Evolutionary conservation across 345 rosid genomes (phyloP), one percentile per base, ranked within the genome.

Genomic region (Citrus trifoliata): DNA sequence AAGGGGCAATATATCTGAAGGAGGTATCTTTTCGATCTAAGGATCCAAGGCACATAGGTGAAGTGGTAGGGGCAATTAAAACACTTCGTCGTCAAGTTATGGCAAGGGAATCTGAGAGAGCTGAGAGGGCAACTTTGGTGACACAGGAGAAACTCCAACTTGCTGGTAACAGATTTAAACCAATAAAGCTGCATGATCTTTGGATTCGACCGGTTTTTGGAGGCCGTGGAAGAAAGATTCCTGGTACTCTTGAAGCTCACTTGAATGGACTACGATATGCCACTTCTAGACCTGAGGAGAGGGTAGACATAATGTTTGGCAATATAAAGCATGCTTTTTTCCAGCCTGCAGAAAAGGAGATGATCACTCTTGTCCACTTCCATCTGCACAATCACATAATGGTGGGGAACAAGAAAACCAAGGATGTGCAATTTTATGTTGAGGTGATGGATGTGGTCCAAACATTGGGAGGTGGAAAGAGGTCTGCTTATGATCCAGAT

Each of bases 391-490:
- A 96, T 76, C 99, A 96, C 88, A 94, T 94, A 40, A 94, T 96
- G 99, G 97, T 96, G 40, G 99, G 95, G 71, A 96, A 83, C 86
- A 90, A 90, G 80, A 96, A 93, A 85, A 91, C 99, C 42, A 96
- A 94, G 83, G 99, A 96, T 83, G 95, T 94, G 60, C 99, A 96
- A 70, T 94, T 94, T 81, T 94, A 86, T 76, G 86, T 94, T 75
- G 98, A 96, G 83, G 99, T 96, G 76, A 94, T 96, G 91, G 99
- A 94, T 79, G 89, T 86, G 78, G 98, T 94, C 7, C 97, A 91
- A 86, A 90, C 95, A 22, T 61, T 96, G 69, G 99, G 97, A 51
- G 97, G 99, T 80, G 92, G 90, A 21, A 94, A 90, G 88, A 88
- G 97, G 80, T 94, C 99, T 72, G 94, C 95, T 40, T 91, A 96